phyloP scores from a whole-genome alignment of 2,329 filamentous ascomycete genomes.

The Sordariomycetes sp. region DNA sequence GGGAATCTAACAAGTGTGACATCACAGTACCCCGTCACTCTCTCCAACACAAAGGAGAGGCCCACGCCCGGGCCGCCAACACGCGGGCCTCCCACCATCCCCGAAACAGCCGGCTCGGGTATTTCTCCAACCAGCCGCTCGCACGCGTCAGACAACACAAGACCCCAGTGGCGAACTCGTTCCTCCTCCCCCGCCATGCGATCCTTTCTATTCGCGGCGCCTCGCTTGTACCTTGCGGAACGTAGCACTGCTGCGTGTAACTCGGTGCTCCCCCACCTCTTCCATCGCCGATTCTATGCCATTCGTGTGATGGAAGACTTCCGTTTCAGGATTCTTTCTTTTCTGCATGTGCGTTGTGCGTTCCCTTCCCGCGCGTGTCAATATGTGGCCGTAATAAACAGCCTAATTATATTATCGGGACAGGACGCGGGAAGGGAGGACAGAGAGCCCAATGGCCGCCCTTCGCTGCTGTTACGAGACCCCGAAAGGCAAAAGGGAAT shows the following conservation, averaged over 20 bases:
- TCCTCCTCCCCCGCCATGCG: neutral
- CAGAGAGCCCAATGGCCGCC: neutral
- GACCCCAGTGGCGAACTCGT: neutral
- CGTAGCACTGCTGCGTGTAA: neutral
- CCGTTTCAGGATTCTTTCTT: neutral
- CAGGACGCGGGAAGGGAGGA: neutral
- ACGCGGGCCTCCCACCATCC: neutral
- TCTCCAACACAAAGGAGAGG: neutral
- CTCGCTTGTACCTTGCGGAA: neutral
- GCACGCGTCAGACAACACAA: neutral
- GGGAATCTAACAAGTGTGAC: neutral
- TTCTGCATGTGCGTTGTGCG: neutral
- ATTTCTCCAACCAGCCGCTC: slow-evolving; percentile 7
- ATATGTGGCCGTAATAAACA: slow-evolving; percentile 1
- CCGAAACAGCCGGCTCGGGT: slow-evolving; percentile 12
- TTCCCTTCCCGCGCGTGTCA: neutral
- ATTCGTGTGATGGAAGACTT: neutral
- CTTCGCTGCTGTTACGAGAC: neutral
- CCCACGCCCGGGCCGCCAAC: neutral
- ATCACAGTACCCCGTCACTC: neutral
- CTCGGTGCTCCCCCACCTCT: neutral
- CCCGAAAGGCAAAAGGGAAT: neutral
- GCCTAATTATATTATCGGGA: slow-evolving; percentile 5
- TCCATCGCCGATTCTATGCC: neutral
- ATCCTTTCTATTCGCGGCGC: neutral